These are phyloP conservation scores for Ormosia semicastrata DNA, from an alignment of 306 rosid species.

Conservation along the genomic window DNA sequence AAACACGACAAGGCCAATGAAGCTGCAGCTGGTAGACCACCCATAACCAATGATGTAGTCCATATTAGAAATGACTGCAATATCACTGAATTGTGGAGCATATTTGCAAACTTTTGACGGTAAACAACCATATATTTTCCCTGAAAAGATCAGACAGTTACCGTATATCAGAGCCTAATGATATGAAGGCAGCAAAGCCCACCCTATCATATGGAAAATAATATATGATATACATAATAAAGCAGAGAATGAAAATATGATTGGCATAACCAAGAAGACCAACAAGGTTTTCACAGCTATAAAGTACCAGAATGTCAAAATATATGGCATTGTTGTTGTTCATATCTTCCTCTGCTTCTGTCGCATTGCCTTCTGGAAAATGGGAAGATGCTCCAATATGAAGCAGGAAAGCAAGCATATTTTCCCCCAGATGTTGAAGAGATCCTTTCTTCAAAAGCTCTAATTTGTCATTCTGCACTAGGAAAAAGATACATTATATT, in stretches of 20 bases:
- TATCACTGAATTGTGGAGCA: constrained; percentile 84
- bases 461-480: constrained; percentile 84
- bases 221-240: background rate
- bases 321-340: constrained; percentile 56
- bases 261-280: constrained; percentile 22
- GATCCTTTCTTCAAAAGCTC: constrained; percentile 82
- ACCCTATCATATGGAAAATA: background rate
- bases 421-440: constrained; percentile 98
- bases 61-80: constrained; percentile 88
- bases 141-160: constrained; percentile 48
- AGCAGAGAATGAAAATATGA: background rate
- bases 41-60: constrained; percentile 76
- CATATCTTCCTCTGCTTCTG: constrained; percentile 42
- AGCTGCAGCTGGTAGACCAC: constrained; percentile 80
- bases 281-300: constrained; percentile 15
- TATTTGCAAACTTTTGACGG: constrained; percentile 66
- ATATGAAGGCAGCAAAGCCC: constrained; percentile 4
- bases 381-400: constrained; percentile 67
- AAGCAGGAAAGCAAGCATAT: constrained; percentile 94
- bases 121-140: constrained; percentile 85
- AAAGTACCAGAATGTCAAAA: constrained; percentile 86
- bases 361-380: constrained; percentile 54
- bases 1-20: constrained; percentile 76
- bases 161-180: constrained; percentile 25
- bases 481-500: constrained; percentile 5